These are phyloP conservation scores for Fusarium heterosporum DNA, from an alignment of 2,329 filamentous ascomycete species.

Conservation along the genomic window DNA sequence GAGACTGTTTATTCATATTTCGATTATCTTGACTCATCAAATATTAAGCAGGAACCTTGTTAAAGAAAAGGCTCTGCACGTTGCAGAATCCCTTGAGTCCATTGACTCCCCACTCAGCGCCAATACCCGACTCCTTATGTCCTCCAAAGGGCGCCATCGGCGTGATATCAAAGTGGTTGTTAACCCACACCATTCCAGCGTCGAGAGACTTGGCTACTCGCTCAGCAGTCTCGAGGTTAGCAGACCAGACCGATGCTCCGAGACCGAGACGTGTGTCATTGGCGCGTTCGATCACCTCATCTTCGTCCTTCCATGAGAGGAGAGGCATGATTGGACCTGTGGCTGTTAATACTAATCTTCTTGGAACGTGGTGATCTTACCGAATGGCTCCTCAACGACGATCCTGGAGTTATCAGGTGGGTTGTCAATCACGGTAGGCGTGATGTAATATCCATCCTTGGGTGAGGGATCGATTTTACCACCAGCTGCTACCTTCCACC, in stretches of 20 bases:
- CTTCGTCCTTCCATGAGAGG: conserved; percentile 69
- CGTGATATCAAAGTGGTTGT: conserved; percentile 63
- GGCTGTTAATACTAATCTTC: not conserved
- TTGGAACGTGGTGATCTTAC: conserved; percentile 34
- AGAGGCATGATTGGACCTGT: conserved; percentile 69
- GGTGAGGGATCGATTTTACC: conserved; percentile 33
- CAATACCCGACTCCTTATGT: conserved; percentile 59
- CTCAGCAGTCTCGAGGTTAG: conserved; percentile 62
- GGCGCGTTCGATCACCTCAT: conserved; percentile 68
- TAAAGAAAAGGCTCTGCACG: conserved; percentile 43
- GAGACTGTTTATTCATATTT: not conserved
- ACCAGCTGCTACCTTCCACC: conserved; percentile 57
- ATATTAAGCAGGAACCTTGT: conserved; percentile 13
- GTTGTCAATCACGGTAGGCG: conserved; percentile 69
- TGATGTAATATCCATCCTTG: conserved; percentile 65
- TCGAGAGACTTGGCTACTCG: conserved; percentile 65
- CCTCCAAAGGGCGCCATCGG: conserved; percentile 56
- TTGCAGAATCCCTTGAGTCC: conserved; percentile 53
- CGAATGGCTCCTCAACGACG: conserved; percentile 66
- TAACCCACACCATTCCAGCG: conserved; percentile 70
- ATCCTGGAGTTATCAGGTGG: conserved; percentile 68
- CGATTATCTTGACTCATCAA: not conserved
- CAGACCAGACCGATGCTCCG: conserved; percentile 67
- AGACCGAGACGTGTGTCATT: conserved; percentile 67
- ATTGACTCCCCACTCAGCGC: conserved; percentile 55